A percentile compares a stretch with the other conserved stretches of the same genome.
Evolutionary conservation across 805 yeast genomes (phyloP).

Genomic region (Cyberlindnera bimundalis): DNA sequence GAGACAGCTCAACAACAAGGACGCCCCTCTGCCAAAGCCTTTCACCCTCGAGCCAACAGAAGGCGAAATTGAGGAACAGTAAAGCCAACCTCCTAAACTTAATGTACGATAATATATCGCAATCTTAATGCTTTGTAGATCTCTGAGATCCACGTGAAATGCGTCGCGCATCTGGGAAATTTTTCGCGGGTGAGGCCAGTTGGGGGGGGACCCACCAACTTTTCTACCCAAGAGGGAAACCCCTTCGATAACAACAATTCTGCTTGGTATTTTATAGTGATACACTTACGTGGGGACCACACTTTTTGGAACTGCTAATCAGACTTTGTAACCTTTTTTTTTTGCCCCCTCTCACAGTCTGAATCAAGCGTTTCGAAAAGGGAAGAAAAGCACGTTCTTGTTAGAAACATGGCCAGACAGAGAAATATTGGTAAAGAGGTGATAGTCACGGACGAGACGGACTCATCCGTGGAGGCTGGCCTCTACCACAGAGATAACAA

Average conservation of each 20-base stretch:
- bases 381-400: not conserved
- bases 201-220: too few species aligned
- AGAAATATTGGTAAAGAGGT: constrained; percentile 11
- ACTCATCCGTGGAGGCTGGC: not conserved
- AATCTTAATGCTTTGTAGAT: not conserved
- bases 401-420: constrained; percentile 8
- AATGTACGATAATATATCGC: not conserved
- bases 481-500: not conserved
- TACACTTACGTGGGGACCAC: too few species aligned
- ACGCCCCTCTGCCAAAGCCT: constrained; percentile 72
- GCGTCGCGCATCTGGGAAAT: not conserved
- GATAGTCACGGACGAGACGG: constrained; percentile 5
- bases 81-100: not conserved
- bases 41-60: constrained; percentile 45
- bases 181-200: not conserved
- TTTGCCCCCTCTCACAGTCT: too few species aligned
- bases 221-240: too few species aligned
- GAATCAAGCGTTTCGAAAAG: too few species aligned
- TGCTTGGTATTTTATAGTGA: too few species aligned
- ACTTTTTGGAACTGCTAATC: too few species aligned
- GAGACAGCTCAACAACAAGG: constrained; percentile 70
- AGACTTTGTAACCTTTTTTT: too few species aligned
- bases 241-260: too few species aligned
- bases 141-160: not conserved
- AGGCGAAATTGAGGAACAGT: constrained; percentile 12